These are phyloP conservation scores for Penicillium tannophilum DNA, from an alignment of 495 filamentous ascomycete genomes.

Conservation along the genomic window DNA sequence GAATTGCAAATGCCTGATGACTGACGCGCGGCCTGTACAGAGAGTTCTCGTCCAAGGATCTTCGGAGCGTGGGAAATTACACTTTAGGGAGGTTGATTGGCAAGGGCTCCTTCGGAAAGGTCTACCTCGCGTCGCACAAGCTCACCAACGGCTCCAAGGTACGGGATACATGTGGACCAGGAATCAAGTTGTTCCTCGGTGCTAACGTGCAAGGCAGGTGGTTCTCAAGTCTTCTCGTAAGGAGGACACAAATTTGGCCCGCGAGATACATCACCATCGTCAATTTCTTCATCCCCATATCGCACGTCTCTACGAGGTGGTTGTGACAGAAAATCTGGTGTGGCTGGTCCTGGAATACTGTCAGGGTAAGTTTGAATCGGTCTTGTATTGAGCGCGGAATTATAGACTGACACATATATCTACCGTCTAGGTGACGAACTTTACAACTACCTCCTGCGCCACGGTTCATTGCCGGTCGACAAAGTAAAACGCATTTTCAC, in stretches of 20 bases:
- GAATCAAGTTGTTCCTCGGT: neutral
- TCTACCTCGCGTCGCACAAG: conserved; percentile 94
- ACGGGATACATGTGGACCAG: conserved; percentile 26
- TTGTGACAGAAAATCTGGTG: conserved; percentile 90
- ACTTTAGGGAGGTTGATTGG: conserved; percentile 87
- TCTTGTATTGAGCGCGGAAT: neutral
- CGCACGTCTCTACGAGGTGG: conserved; percentile 93
- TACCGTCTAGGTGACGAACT: conserved; percentile 78
- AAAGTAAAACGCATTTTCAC: conserved; percentile 96
- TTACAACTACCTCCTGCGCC: conserved; percentile 88
- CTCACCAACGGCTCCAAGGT: conserved; percentile 99
- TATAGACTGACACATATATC: conserved; percentile 7
- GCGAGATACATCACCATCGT: conserved; percentile 97
- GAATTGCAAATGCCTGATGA: neutral
- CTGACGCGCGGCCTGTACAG: conserved; percentile 48
- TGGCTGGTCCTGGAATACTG: conserved; percentile 98
- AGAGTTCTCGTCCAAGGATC: conserved; percentile 91
- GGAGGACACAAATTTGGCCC: conserved; percentile 90
- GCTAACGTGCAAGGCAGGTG: conserved; percentile 58
- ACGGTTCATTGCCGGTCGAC: conserved; percentile 80
- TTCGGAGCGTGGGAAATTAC: conserved; percentile 93
- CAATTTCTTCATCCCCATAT: conserved; percentile 99
- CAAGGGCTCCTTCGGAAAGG: conserved; percentile 97
- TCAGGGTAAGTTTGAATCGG: conserved; percentile 64
- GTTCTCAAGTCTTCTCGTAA: conserved; percentile 98